Conservation (phyloP, 2,329 filamentous ascomycete species). For the Sporothrix curviconia region DNA sequence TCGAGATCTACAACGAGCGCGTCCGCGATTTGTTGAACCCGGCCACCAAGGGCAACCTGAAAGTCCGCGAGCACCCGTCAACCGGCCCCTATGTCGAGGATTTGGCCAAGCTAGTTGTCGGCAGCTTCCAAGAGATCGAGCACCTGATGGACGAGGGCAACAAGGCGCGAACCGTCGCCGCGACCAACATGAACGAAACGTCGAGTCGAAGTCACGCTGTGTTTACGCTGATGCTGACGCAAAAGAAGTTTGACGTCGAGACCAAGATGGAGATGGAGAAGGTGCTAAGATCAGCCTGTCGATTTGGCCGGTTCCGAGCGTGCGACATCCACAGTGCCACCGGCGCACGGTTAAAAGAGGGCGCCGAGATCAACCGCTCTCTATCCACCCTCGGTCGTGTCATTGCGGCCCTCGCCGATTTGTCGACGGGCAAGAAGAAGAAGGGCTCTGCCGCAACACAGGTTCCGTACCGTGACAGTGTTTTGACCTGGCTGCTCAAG, state of each 20-base stretch:
- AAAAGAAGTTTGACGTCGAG: conserved; percentile 84
- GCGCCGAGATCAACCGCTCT: conserved; percentile 96
- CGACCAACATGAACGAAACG: conserved; percentile 99
- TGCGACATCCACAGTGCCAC: conserved; percentile 94
- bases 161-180: conserved; percentile 94
- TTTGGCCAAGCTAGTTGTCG: conserved; percentile 85
- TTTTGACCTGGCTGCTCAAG: conserved; percentile 93
- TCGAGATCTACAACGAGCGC: conserved; percentile 99
- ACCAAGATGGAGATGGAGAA: conserved; percentile 98
- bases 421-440: conserved; percentile 78
- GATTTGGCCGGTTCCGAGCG: conserved; percentile 96
- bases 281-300: conserved; percentile 97
- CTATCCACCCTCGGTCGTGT: conserved; percentile 94
- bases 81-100: conserved; percentile 97
- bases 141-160: conserved; percentile 99
- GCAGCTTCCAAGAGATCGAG: conserved; percentile 92
- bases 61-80: conserved; percentile 90
- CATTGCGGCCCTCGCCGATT: conserved; percentile 88
- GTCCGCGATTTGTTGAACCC: conserved; percentile 85
- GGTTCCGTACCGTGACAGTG: conserved; percentile 94
- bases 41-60: conserved; percentile 65
- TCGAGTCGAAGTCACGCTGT: conserved; percentile 97
- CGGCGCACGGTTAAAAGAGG: conserved; percentile 89
- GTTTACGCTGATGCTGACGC: conserved; percentile 90
- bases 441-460: conserved; percentile 63